Evolutionary conservation across 208 protist genomes (phyloP), one percentile per base, ranked within the genome.

Genomic region (Wallacemonas sp.): DNA sequence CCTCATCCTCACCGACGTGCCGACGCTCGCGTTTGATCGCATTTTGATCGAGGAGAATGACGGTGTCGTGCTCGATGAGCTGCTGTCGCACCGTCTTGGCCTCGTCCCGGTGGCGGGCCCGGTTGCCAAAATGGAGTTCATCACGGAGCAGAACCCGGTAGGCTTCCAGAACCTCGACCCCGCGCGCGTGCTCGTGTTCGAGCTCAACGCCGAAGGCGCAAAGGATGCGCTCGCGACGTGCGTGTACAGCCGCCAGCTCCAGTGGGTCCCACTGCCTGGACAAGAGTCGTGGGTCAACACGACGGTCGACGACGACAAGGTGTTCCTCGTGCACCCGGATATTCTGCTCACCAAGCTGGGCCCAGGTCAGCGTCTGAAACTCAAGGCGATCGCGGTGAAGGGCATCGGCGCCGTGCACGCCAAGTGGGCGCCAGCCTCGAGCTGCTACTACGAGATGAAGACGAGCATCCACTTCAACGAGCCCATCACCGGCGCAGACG

Each of bases 21-120:
- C 98, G 22, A 99, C 98, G 20, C 92, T 99, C 67, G 98, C 98
- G 1, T 99, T 99, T 67, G 98, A 99, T 72, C 92, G 94, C 52
- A 92, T 99, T 14, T 77, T 97, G 28, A 97, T 99, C 44, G 80
- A 96, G 20, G 97, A 99, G 52, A 99, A 99, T 81, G 99, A 99
- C 29, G 94, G 96, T 18, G 96, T 99, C 23, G 90, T 99, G 57
- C 93, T 98, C 41, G 99, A 99, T 72, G 98, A 99, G 74, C 87
- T 98, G 2, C 81, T 99, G 16, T 85, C 89, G 16, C 98, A 99
- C 81, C 86, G 98, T 28, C 80, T 99, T 20, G 98, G 98, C 5
- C 89, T 99, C 12, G 82, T 99, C 32, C 98, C 98, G 11, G 86
- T 99, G 38, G 86, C 93, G n/a, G 97, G 94, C 2, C 96, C 99